phyloP scores from a whole-genome alignment of 2,329 filamentous ascomycete genomes.

The Setomelanomma holmii region DNA sequence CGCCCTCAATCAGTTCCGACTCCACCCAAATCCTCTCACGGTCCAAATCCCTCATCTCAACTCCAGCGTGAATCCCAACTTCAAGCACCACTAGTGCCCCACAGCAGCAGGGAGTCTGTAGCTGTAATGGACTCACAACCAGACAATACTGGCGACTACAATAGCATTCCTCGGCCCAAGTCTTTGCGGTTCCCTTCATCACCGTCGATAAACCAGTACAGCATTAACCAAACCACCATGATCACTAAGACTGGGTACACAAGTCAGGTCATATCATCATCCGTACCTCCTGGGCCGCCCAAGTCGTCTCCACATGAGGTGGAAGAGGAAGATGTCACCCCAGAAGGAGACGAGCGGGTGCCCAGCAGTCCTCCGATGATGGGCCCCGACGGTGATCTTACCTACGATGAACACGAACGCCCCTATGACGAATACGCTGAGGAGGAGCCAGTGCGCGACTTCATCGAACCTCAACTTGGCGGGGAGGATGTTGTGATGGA shows the following conservation, averaged over 20 bases:
- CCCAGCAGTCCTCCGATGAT: conserved; percentile 47
- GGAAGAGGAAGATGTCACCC: conserved; percentile 13
- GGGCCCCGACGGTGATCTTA: conserved; percentile 26
- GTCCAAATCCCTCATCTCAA: conserved; percentile 26
- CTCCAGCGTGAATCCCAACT: conserved; percentile 26
- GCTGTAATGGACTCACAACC: conserved; percentile 58
- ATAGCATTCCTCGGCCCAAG: conserved; percentile 37
- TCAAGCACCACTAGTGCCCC: conserved; percentile 21
- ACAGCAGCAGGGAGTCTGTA: conserved; percentile 45
- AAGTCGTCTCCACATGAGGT: conserved; percentile 21
- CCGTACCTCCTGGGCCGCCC: conserved; percentile 40
- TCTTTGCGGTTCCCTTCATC: conserved; percentile 46
- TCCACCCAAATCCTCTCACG: conserved; percentile 25
- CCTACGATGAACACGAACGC: conserved; percentile 25
- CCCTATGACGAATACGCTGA: conserved; percentile 28
- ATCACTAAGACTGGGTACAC: conserved; percentile 36
- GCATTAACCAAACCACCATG: conserved; percentile 46
- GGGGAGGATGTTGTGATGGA: conserved; percentile 28
- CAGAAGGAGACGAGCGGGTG: conserved; percentile 38
- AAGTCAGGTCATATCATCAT: conserved; percentile 41
- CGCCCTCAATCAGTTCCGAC: conserved; percentile 31
- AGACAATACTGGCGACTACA: conserved; percentile 30
- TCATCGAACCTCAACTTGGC: conserved; percentile 1
- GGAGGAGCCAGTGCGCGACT: conserved; percentile 13
- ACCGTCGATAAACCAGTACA: conserved; percentile 43